A percentile compares a stretch with the other conserved stretches of the same genome.
These are phyloP conservation scores for Clarireedia sp. DNA, from an alignment of 2,329 filamentous ascomycete species.

Conservation along the genomic window DNA sequence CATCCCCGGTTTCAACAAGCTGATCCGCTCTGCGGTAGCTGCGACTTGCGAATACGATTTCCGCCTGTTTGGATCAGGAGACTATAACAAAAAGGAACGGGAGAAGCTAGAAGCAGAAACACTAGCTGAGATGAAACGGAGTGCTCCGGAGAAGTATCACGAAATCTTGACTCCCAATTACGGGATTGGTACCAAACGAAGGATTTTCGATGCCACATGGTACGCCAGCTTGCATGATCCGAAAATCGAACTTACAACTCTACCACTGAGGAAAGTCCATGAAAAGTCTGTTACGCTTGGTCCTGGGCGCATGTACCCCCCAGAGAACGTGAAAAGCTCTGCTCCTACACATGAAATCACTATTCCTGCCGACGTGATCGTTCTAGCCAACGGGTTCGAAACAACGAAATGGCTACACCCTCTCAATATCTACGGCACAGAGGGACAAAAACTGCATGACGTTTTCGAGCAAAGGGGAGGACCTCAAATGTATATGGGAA, in stretches of 20 bases:
- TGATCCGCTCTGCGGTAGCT: conserved; percentile 36
- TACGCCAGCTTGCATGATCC: conserved; percentile 39
- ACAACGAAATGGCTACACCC: conserved; percentile 47
- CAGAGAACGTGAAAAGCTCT: conserved; percentile 16
- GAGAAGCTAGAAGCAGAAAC: conserved; percentile 34
- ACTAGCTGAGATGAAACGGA: conserved; percentile 38
- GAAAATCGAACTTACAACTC: conserved; percentile 45
- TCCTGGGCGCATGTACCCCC: conserved; percentile 40
- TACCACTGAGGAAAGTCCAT: conserved; percentile 40
- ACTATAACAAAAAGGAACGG: conserved; percentile 34
- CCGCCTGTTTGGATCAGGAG: conserved; percentile 37
- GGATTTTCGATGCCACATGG: conserved; percentile 47
- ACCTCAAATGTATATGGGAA: conserved; percentile 48
- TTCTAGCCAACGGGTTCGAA: conserved; percentile 51
- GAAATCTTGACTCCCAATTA: conserved; percentile 51
- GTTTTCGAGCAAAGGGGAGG: conserved; percentile 48
- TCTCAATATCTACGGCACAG: conserved; percentile 41
- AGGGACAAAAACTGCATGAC: conserved; percentile 41
- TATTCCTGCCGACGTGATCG: conserved; percentile 47
- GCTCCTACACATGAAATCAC: conserved; percentile 30
- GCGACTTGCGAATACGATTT: conserved; percentile 36
- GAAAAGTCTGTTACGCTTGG: conserved; percentile 43
- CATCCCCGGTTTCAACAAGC: conserved; percentile 39
- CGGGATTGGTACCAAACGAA: conserved; percentile 47
- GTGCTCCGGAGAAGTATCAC: conserved; percentile 47